Percentiles rank a stretch among this genome's conserved stretches.
Evolutionary conservation across 2,329 filamentous ascomycete species (phyloP).

Genomic region (Fusarium temperatum): DNA sequence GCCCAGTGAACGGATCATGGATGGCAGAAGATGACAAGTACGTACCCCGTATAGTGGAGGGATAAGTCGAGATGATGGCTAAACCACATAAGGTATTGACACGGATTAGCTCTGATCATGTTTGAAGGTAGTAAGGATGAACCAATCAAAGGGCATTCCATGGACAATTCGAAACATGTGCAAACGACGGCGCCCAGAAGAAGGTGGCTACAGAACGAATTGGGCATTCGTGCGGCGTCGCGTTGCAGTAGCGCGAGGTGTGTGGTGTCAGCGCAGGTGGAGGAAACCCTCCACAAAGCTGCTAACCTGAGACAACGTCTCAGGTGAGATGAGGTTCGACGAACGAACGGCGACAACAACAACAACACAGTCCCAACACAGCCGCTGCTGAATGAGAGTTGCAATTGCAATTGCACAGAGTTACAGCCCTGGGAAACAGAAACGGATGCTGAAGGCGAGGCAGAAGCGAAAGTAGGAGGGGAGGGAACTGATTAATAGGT

Average conservation of each 20-base stretch:
- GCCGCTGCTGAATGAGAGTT: background rate
- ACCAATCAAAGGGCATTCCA: slow-evolving; percentile 22
- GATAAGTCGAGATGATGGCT: slow-evolving; percentile 14
- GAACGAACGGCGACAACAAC: slow-evolving; percentile 17
- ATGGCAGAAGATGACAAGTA: background rate
- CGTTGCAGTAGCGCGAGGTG: slow-evolving; percentile 26
- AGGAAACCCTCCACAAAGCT: slow-evolving; percentile 33
- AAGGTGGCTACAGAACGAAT: slow-evolving; percentile 30
- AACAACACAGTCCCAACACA: background rate
- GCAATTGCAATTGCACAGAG: background rate
- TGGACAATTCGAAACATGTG: slow-evolving; percentile 32
- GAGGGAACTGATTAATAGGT: background rate
- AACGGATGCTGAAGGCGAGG: slow-evolving; percentile 2
- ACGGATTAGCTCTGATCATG: slow-evolving; percentile 28
- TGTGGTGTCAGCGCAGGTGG: slow-evolving; percentile 36
- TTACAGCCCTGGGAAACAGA: background rate
- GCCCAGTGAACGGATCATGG: background rate
- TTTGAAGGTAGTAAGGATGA: slow-evolving; percentile 19
- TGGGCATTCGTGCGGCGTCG: slow-evolving; percentile 21
- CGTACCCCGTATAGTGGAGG: background rate
- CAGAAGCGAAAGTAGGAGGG: slow-evolving; percentile 8
- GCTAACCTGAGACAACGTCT: slow-evolving; percentile 49
- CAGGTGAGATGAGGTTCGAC: slow-evolving; percentile 45
- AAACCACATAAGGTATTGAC: slow-evolving; percentile 16
- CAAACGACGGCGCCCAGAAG: slow-evolving; percentile 36